Evolutionary conservation across 139 green algal genomes (phyloP).

Genomic region (Chlamydomonas asymmetrica): DNA sequence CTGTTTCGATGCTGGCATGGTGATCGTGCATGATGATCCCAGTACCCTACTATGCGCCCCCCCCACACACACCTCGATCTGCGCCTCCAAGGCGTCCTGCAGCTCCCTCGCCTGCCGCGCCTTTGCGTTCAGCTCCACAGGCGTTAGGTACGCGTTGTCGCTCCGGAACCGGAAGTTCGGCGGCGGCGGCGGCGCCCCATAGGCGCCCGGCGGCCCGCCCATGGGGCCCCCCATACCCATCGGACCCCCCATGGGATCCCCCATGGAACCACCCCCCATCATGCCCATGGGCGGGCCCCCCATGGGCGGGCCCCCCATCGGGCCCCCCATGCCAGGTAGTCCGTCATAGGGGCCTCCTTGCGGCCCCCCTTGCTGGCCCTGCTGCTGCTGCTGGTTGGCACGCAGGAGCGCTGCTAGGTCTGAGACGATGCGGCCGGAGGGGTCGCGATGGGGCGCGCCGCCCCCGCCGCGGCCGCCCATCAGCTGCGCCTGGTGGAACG

Average conservation of each 20-base stretch:
- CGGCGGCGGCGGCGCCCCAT: no score
- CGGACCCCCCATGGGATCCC: not conserved
- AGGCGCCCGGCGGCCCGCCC: not conserved
- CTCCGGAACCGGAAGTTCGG: slow-evolving; percentile 36
- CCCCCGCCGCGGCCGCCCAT: not conserved
- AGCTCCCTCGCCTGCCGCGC: slow-evolving; percentile 33
- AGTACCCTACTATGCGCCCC: no score
- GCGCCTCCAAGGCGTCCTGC: slow-evolving; percentile 40
- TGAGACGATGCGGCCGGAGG: not conserved
- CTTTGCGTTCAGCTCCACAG: slow-evolving; percentile 39
- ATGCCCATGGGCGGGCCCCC: not conserved
- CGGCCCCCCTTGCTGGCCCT: not conserved
- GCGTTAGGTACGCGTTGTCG: slow-evolving; percentile 35
- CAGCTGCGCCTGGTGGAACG: not conserved
- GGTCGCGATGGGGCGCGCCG: slow-evolving; percentile 6
- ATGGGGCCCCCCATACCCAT: not conserved
- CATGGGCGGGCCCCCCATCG: not conserved
- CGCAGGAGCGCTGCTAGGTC: no score
- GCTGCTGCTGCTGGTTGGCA: no score
- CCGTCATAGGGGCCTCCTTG: not conserved
- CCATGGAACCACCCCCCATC: not conserved
- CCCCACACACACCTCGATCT: slow-evolving; percentile 23
- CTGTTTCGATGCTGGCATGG: no score
- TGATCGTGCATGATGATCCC: no score
- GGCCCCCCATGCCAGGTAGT: not conserved